Base-by-base conservation (phyloP, 2,329 filamentous ascomycete genomes). In the Penicillium sp. region DNA sequence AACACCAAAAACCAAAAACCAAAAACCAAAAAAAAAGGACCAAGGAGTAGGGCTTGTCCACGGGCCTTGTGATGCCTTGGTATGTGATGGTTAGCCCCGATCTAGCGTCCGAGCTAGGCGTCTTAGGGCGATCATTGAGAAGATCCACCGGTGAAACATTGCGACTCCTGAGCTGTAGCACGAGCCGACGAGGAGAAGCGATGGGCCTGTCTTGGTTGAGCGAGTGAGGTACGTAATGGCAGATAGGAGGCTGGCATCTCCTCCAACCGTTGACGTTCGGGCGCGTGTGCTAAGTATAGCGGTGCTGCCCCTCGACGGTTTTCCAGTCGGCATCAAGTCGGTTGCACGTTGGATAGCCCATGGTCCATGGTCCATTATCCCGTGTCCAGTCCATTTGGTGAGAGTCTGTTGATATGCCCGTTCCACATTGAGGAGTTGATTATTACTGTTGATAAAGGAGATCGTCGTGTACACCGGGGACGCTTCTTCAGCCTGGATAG, bases 91-190 rank as follows among this genome's bases (percentile, higher is more conserved):
- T 61, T 61, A 65, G 61, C 57, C 57, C 46, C 35, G 45, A 52
- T 57, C 62, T 61, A 66, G 65, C 30, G 61, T 65, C 62, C 51
- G 45, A 55, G 51, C 55, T 63, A 65, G 63, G 57, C 59, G 61
- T 40, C 37, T 65, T 68, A 63, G 65, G 57, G 58, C 61, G 63
- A 64, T 66, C 63, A 62, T 66, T 30, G n/a, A 42, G n/a, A 42
- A 55, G 59, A 62, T 67, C 66, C 65, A 68, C 65, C 26, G 59
- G 56, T 68, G 65, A 69, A 65, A 69, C 67, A 68, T 62, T 66
- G 52, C 62, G 63, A 68, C 57, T 63, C 59, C 25, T 35, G 38
- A 40, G 13, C 35, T 5, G 30, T 38, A 10, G 49, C 37, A 19
- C 16, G 26, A 30, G 45, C 26, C 30, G 4, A 33, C 30, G 30